Percentiles rank a stretch among this genome's conserved stretches.
These are phyloP conservation scores for Beauveria varroae DNA, from an alignment of 2,329 filamentous ascomycete species.

Conservation along the genomic window DNA sequence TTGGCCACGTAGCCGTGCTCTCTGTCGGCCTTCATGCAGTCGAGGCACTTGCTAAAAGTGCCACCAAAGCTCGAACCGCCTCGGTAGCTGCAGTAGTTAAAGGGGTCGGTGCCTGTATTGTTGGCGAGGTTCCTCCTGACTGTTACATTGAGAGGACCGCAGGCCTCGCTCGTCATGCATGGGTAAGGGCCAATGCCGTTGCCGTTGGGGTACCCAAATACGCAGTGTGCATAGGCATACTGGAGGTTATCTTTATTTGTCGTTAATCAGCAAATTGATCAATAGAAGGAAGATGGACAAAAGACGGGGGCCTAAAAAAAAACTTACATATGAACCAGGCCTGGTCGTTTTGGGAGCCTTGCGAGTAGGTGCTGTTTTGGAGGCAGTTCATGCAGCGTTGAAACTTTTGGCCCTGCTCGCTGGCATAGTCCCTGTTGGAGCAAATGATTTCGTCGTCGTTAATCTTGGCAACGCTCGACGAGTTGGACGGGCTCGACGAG, in stretches of 20 bases:
- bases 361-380: slow-evolving; percentile 40
- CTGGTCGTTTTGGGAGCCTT: slow-evolving; percentile 43
- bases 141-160: slow-evolving; percentile 35
- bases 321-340: slow-evolving; percentile 49
- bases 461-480: slow-evolving; percentile 39
- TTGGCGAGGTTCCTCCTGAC: slow-evolving; percentile 33
- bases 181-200: slow-evolving; percentile 36
- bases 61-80: slow-evolving; percentile 26
- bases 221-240: slow-evolving; percentile 44
- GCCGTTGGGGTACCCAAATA: slow-evolving; percentile 45
- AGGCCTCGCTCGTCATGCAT: slow-evolving; percentile 44
- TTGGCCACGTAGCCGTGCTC: slow-evolving; percentile 40
- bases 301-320: slow-evolving; percentile 4
- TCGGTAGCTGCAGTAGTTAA: slow-evolving; percentile 36
- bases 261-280: too few species aligned
- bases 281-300: not conserved
- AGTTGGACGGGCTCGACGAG: slow-evolving; percentile 33
- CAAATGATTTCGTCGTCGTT: slow-evolving; percentile 39
- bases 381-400: slow-evolving; percentile 44
- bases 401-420: slow-evolving; percentile 36
- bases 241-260: slow-evolving; percentile 41
- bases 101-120: slow-evolving; percentile 23
- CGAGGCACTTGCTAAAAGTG: slow-evolving; percentile 32
- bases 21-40: slow-evolving; percentile 37
- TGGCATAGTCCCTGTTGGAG: slow-evolving; percentile 35